Conservation (phyloP, 768 basidiomycete genomes). For the Mycena pura region DNA sequence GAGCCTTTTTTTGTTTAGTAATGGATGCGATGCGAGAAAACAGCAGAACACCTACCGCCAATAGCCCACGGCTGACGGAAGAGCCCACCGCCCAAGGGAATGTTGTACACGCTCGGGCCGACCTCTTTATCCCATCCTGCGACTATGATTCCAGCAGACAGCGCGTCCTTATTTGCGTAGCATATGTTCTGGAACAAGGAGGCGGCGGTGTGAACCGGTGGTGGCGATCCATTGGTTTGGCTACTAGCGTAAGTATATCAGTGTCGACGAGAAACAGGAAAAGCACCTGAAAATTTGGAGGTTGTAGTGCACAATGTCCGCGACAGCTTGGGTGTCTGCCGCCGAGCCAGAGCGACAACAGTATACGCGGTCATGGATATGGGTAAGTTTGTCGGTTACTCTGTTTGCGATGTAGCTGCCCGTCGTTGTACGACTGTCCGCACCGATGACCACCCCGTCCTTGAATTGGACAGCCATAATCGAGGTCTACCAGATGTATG, state of each 20-base stretch:
- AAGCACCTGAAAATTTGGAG: slow-evolving; percentile 77
- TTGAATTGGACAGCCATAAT: slow-evolving; percentile 99
- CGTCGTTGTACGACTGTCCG: slow-evolving; percentile 96
- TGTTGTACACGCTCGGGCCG: slow-evolving; percentile 95
- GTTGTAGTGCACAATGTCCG: slow-evolving; percentile 86
- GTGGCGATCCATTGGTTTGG: slow-evolving; percentile 67
- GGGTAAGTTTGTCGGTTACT: slow-evolving; percentile 97
- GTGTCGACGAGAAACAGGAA: not conserved
- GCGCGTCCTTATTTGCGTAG: slow-evolving; percentile 90
- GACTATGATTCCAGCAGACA: slow-evolving; percentile 95
- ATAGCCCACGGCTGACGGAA: slow-evolving; percentile 99
- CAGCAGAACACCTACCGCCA: slow-evolving; percentile 66
- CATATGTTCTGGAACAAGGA: slow-evolving; percentile 85
- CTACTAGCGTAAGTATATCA: slow-evolving; percentile 34
- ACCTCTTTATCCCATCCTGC: slow-evolving; percentile 95
- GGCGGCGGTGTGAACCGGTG: slow-evolving; percentile 84
- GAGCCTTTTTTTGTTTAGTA: slow-evolving; percentile 61
- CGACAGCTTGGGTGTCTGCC: slow-evolving; percentile 96
- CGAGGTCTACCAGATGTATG: slow-evolving; percentile 72
- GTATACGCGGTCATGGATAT: slow-evolving; percentile 97
- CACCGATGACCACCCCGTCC: slow-evolving; percentile 93
- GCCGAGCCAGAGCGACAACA: slow-evolving; percentile 99
- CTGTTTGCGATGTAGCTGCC: slow-evolving; percentile 98
- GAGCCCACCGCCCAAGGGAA: slow-evolving; percentile 94
- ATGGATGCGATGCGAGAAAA: not conserved